phyloP scores from a whole-genome alignment of 2,329 filamentous ascomycete species.

The Diaporthe batatas region DNA sequence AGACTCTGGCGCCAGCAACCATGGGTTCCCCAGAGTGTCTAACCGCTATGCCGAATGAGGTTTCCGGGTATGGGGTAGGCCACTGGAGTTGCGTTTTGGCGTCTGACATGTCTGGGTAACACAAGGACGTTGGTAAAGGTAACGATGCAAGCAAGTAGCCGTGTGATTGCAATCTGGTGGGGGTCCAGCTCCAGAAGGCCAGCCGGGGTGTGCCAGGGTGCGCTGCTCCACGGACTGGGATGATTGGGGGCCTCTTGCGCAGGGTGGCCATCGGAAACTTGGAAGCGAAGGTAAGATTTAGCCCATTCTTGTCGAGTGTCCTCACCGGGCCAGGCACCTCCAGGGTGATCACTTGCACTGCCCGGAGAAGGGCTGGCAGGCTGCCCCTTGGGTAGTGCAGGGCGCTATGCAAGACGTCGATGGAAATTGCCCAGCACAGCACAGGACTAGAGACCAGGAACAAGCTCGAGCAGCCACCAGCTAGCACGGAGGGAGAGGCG shows the following conservation, averaged over 20 bases:
- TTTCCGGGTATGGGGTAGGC: slow-evolving; percentile 12
- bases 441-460: neutral
- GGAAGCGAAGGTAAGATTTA: slow-evolving; percentile 34
- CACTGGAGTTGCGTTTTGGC: slow-evolving; percentile 30
- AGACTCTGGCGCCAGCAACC: slow-evolving; percentile 23
- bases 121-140: slow-evolving; percentile 23
- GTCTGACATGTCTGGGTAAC: slow-evolving; percentile 32
- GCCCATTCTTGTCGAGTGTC: slow-evolving; percentile 14
- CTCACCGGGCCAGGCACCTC: slow-evolving; percentile 12
- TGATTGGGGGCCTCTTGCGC: slow-evolving; percentile 27
- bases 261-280: slow-evolving; percentile 23
- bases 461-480: slow-evolving; percentile 28
- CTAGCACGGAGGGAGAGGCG: slow-evolving; percentile 13
- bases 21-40: slow-evolving; percentile 33
- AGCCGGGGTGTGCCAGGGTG: slow-evolving; percentile 21
- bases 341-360: slow-evolving; percentile 22
- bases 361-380: slow-evolving; percentile 19
- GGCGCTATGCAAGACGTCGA: slow-evolving; percentile 16
- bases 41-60: slow-evolving; percentile 29
- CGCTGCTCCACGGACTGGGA: neutral
- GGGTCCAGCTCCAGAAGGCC: slow-evolving; percentile 37
- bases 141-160: slow-evolving; percentile 33
- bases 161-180: slow-evolving; percentile 39
- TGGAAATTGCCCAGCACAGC: slow-evolving; percentile 14
- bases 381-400: slow-evolving; percentile 19